Evolutionary conservation across 768 basidiomycete genomes (phyloP).

Genomic region (Tulasnella sp.): DNA sequence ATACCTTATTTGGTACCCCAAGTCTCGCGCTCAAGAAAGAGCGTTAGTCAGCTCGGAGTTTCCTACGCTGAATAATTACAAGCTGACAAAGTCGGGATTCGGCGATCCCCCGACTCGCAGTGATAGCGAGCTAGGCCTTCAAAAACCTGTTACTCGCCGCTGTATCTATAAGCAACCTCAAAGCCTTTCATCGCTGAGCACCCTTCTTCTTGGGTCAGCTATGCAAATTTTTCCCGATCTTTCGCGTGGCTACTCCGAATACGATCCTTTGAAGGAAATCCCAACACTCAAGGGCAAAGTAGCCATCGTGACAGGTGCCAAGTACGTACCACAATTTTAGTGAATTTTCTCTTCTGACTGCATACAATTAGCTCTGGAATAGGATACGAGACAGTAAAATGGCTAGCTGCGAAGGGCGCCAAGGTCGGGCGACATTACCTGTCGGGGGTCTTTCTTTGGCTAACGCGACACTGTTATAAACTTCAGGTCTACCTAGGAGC

Average conservation of each 20-base stretch:
- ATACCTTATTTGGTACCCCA: neutral
- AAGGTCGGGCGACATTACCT: neutral
- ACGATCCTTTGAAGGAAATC: neutral
- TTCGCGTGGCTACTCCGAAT: neutral
- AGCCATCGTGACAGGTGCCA: conserved; percentile 7
- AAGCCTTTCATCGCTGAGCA: neutral
- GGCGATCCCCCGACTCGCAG: neutral
- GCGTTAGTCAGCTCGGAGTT: neutral
- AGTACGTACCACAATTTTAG: neutral
- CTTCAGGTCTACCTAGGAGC: conserved; percentile 48
- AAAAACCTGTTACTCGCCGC: neutral
- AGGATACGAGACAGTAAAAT: conserved; percentile 10
- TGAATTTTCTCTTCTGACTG: neutral
- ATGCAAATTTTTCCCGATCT: neutral
- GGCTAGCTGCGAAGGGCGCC: neutral
- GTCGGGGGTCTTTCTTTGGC: neutral
- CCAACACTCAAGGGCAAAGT: conserved; percentile 2
- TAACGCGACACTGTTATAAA: neutral
- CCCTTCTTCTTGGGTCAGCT: neutral
- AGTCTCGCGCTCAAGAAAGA: neutral
- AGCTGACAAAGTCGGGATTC: neutral
- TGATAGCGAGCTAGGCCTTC: neutral
- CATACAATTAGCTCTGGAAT: neutral
- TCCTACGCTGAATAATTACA: neutral
- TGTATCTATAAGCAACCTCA: neutral